phyloP scores from a whole-genome alignment of 345 rosid genomes.

The Murraya koenigii region DNA sequence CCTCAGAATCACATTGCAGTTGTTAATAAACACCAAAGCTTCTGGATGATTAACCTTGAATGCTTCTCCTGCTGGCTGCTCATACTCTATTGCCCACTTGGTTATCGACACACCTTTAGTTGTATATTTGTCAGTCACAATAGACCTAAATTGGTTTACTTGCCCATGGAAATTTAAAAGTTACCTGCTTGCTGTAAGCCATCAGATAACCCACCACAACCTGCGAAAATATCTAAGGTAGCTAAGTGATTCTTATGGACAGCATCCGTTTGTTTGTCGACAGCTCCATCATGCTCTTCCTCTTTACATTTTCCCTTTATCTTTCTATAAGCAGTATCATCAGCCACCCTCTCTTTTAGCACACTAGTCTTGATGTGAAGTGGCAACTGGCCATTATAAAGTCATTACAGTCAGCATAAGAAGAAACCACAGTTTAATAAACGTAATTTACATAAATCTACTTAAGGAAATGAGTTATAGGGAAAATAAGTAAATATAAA shows the following conservation, averaged over 20 bases:
- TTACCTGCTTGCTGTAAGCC: constrained; percentile 67
- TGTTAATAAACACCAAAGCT: constrained; percentile 60
- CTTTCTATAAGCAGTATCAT: constrained; percentile 52
- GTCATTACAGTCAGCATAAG: constrained; percentile 2
- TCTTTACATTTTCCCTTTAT: constrained; percentile 69
- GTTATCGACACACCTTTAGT: constrained; percentile 62
- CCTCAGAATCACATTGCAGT: constrained; percentile 89
- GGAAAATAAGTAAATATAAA: constrained; percentile 12
- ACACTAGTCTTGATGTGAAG: constrained; percentile 46
- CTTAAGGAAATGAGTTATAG: background rate
- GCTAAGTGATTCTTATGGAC: constrained; percentile 36
- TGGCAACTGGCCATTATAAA: constrained; percentile 49
- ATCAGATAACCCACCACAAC: constrained; percentile 82
- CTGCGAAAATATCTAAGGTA: constrained; percentile 79
- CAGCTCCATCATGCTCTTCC: constrained; percentile 38
- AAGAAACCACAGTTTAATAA: background rate
- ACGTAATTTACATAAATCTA: constrained; percentile 4
- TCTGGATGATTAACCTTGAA: constrained; percentile 67
- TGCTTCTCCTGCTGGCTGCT: constrained; percentile 86
- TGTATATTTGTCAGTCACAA: background rate
- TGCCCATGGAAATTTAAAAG: background rate
- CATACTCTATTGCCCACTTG: constrained; percentile 92
- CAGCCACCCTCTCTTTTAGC: constrained; percentile 33
- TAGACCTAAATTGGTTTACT: background rate
- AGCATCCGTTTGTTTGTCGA: constrained; percentile 33